Evolutionary conservation across 441 rosid genomes (phyloP).

Genomic region (Adansonia grandidieri): DNA sequence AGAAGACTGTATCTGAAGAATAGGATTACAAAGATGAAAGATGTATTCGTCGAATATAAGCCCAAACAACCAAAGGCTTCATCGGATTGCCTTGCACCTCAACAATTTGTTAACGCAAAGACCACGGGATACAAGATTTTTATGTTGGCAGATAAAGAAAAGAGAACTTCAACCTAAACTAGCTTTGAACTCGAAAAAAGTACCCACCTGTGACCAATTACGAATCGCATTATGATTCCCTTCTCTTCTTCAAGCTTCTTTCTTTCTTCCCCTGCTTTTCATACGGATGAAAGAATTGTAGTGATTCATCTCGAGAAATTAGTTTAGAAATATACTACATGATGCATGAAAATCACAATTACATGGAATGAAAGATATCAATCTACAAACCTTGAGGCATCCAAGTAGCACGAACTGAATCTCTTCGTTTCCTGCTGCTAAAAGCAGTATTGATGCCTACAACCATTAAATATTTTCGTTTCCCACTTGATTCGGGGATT

Average conservation of each 20-base stretch:
- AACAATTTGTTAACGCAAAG: background rate
- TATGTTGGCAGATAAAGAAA: background rate
- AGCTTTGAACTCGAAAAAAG: slow-evolving; percentile 8
- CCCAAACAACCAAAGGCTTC: background rate
- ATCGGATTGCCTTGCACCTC: background rate
- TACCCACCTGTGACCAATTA: slow-evolving; percentile 86
- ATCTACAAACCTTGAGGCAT: slow-evolving; percentile 83
- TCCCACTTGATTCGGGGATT: slow-evolving; percentile 51
- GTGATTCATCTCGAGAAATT: slow-evolving; percentile 5
- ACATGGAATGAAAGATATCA: background rate
- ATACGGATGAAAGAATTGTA: background rate
- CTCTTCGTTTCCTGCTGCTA: slow-evolving; percentile 92
- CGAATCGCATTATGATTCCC: slow-evolving; percentile 88
- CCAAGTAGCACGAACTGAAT: slow-evolving; percentile 91
- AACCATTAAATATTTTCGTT: slow-evolving; percentile 81
- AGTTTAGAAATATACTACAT: background rate
- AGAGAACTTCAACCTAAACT: slow-evolving; percentile 6
- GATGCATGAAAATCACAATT: background rate
- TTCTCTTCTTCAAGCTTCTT: slow-evolving; percentile 92
- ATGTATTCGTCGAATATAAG: background rate
- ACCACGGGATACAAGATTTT: background rate
- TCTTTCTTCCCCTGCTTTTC: slow-evolving; percentile 63
- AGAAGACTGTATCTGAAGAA: background rate
- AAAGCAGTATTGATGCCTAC: slow-evolving; percentile 88
- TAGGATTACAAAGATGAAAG: background rate